Evolutionary conservation across 176 grass and related monocot genomes (phyloP).

Genomic region (Triticum dicoccoides): DNA sequence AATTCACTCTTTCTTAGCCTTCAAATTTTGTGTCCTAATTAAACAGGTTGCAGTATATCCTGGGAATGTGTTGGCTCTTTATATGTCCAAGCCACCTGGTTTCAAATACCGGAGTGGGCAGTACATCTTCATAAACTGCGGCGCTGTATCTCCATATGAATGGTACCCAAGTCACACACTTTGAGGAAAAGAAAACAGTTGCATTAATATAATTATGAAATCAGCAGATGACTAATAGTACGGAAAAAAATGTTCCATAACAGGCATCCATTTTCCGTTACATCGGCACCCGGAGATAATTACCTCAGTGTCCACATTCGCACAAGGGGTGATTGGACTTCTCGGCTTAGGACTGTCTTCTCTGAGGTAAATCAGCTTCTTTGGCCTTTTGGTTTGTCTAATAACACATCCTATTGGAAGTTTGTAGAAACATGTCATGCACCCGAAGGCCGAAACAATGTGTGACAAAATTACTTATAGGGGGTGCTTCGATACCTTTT

Average conservation of each 20-base stretch:
- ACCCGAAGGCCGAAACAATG: neutral
- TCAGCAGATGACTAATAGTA: constrained; percentile 21
- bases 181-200: neutral
- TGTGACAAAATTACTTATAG: neutral
- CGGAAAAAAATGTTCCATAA: constrained; percentile 6
- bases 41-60: constrained; percentile 81
- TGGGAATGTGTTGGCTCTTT: constrained; percentile 80
- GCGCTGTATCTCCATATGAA: constrained; percentile 84
- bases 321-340: constrained; percentile 94
- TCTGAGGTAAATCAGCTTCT: constrained; percentile 58
- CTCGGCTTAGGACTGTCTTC: constrained; percentile 78
- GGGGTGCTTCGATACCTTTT: neutral
- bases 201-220: neutral
- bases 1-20: neutral
- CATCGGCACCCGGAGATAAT: constrained; percentile 83
- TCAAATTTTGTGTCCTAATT: neutral
- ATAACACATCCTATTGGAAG: neutral
- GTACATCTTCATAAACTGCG: constrained; percentile 86
- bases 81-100: constrained; percentile 87
- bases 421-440: neutral
- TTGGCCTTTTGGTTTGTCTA: neutral
- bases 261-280: constrained; percentile 98
- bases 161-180: constrained; percentile 45
- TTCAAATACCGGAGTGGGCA: constrained; percentile 87
- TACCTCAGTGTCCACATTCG: constrained; percentile 96